phyloP scores from a whole-genome alignment of 371 early-diverging fungal genomes.

The Syncephalis fuscata region DNA sequence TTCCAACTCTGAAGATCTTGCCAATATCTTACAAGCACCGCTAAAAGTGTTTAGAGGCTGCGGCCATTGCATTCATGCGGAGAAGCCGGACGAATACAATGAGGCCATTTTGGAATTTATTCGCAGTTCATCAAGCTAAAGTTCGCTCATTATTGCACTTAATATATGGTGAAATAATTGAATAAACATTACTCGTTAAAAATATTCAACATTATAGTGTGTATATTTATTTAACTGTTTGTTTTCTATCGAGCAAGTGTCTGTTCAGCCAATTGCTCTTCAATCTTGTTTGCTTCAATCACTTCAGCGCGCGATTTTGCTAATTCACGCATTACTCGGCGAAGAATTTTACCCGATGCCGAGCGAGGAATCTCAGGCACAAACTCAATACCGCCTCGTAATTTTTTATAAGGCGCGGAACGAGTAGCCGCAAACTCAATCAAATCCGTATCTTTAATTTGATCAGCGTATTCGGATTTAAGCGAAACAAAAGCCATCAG shows the following conservation, averaged over 20 bases:
- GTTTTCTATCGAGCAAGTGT: too few relatives aligned
- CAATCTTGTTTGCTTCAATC: not conserved
- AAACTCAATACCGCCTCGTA: conserved; percentile 63
- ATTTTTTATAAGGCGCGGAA: conserved; percentile 55
- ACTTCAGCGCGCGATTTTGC: not conserved
- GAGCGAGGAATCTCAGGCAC: conserved; percentile 56
- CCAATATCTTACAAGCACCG: conserved; percentile 8
- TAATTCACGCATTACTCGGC: conserved; percentile 12
- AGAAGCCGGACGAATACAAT: conserved; percentile 4
- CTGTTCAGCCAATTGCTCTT: too few relatives aligned
- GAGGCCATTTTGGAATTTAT: not conserved
- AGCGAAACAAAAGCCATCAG: conserved; percentile 68
- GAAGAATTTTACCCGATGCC: conserved; percentile 66
- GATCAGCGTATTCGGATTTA: conserved; percentile 7
- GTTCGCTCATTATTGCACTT: too few relatives aligned
- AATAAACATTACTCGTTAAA: too few relatives aligned
- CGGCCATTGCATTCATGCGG: conserved; percentile 1
- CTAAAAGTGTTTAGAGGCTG: conserved; percentile 4
- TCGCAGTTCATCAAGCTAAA: too few relatives aligned
- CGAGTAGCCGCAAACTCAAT: conserved; percentile 29
- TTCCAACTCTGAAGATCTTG: conserved; percentile 13
- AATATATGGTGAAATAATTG: too few relatives aligned
- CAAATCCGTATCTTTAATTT: conserved; percentile 26
- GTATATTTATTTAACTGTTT: too few relatives aligned
- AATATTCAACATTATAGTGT: too few relatives aligned